Conservation (phyloP, 805 yeast genomes). For the Cyberlindnera misumaiensis region DNA sequence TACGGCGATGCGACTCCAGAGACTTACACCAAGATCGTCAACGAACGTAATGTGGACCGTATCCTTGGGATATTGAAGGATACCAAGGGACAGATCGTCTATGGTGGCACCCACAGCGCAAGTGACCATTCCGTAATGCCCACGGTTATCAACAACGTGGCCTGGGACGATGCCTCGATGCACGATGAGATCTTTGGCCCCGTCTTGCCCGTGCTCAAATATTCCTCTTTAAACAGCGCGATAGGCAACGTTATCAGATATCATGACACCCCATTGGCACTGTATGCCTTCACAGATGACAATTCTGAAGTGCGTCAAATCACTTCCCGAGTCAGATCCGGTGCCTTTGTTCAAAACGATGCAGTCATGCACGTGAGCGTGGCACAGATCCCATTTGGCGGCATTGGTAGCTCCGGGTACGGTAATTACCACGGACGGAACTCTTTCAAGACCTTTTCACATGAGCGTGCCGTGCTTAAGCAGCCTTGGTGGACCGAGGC, state of each 20-base stretch:
- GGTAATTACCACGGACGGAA: conserved; percentile 77
- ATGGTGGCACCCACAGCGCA: conserved; percentile 29
- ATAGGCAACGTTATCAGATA: conserved; percentile 34
- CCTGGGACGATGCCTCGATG: conserved; percentile 67
- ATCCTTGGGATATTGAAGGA: conserved; percentile 34
- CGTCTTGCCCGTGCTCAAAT: conserved; percentile 64
- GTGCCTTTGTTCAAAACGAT: conserved; percentile 52
- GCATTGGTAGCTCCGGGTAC: conserved; percentile 76
- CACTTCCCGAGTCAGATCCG: conserved; percentile 48
- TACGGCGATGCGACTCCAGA: conserved; percentile 34
- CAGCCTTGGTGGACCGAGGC: conserved; percentile 63
- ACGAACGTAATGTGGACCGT: conserved; percentile 44
- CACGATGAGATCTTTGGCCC: conserved; percentile 79
- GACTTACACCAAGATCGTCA: conserved; percentile 50
- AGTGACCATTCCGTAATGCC: conserved; percentile 55
- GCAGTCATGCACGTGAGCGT: conserved; percentile 64
- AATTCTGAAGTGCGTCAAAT: conserved; percentile 43
- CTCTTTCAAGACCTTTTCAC: conserved; percentile 67
- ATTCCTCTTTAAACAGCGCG: conserved; percentile 36
- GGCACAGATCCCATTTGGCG: conserved; percentile 79
- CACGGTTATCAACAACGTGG: conserved; percentile 55
- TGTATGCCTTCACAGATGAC: conserved; percentile 55
- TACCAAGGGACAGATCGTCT: conserved; percentile 39
- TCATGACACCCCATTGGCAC: conserved; percentile 77
- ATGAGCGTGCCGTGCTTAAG: conserved; percentile 57